Base-by-base conservation (phyloP, 164 flowering plant genomes). In the Warburgia ugandensis region DNA sequence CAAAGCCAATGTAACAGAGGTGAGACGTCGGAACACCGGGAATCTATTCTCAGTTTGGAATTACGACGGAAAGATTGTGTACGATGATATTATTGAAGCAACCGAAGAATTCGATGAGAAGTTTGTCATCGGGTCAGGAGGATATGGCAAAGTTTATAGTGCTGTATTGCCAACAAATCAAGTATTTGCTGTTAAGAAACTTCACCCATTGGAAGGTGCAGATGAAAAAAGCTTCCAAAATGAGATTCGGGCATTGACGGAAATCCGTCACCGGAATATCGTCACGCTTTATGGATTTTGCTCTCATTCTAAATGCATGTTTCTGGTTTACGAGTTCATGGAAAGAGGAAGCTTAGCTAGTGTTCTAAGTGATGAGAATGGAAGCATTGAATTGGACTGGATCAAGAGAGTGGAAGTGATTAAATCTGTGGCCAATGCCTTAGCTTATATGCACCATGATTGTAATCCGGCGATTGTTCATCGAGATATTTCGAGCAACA, bases 381-480 rank as follows among this genome's bases (percentile, higher is more conserved):
- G 45, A 19, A 26, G 11, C 0, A 28, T 27, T 29, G 69, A 65
- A 17, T 47, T 84, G 37, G 71, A 52, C 6, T 81, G 88, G 94
- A 60, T 20, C 2, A 46, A 21, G 26, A 61, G 94, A 64, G 54
- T 81, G 48, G 73, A 51, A 7, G 59, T 79, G 31, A 66, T 84
- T n/a, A 66, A 61, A 52, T 88, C 86, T n/a, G 26, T 77, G 49
- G 88, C 94, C 51, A 73, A 78, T 67, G 94, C 94, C 2, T 25
- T 81, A 20, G 55, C 86, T 31, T 84, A 84, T 59, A 56, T 84
- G 75, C 87, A 81, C 70, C 80, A 79, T 60, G 86, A 81, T 28
- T 81, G 82, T 59, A 52, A 56, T 27, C 80, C 75, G 0, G 63
- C 87, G 2, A 69, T 83, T 46, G 75, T 80, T 25, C 92, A 80